Conservation (phyloP, 768 basidiomycete species). For the Naganishia vaughanmartiniae region DNA sequence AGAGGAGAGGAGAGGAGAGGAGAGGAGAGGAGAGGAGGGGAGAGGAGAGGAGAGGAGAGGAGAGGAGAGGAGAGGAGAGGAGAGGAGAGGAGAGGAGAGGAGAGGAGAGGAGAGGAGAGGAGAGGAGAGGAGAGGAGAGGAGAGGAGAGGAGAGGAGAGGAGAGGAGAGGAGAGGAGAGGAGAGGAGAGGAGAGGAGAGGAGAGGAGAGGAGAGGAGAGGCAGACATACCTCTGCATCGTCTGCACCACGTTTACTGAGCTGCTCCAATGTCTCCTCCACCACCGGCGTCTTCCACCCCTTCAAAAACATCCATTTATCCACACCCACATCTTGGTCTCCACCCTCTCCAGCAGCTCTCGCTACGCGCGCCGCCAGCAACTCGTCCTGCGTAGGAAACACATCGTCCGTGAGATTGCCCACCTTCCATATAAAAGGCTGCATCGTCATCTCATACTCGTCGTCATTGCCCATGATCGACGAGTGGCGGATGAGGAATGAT, state of each 20-base stretch:
- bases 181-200: neutral
- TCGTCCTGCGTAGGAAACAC: slow-evolving; percentile 24
- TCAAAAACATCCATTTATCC: slow-evolving; percentile 48
- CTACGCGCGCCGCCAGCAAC: slow-evolving; percentile 22
- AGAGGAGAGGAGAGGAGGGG: neutral
- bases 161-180: neutral
- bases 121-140: neutral
- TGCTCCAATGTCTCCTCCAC: slow-evolving; percentile 51
- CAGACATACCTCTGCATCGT: slow-evolving; percentile 48
- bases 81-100: neutral
- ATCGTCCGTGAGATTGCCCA: slow-evolving; percentile 35
- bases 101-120: neutral
- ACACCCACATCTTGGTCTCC: slow-evolving; percentile 25
- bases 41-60: neutral
- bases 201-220: neutral
- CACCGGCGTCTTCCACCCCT: slow-evolving; percentile 48
- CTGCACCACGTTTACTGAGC: slow-evolving; percentile 47
- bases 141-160: neutral
- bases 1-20: neutral
- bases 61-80: neutral
- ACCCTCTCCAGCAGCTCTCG: slow-evolving; percentile 26
- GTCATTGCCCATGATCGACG: slow-evolving; percentile 52
- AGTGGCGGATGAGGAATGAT: slow-evolving; percentile 52
- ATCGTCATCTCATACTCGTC: slow-evolving; percentile 53
- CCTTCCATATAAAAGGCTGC: slow-evolving; percentile 52